Base-by-base conservation (phyloP, 257 asterid species). In the Nicotiana undulata region DNA sequence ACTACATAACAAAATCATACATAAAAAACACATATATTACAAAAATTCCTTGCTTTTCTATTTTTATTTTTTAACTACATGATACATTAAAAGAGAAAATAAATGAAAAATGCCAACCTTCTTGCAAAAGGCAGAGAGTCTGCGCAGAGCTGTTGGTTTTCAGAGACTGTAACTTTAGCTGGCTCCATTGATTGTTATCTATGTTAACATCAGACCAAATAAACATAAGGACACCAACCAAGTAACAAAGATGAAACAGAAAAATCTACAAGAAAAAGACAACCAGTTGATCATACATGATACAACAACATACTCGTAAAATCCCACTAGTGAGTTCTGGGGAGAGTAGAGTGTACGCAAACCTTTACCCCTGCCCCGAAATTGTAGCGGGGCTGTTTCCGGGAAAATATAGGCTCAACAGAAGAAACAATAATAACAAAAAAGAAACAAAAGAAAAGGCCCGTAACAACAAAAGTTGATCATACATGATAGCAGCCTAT, bases 91-190 rank as follows among this genome's bases (percentile, higher is more conserved):
- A 67, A 58, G 49, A 81, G 61, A 40, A 22, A 49, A 31, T 63
- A 9, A 8, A 75, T 17, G 28, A 31, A 15, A 24, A 77, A 17
- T 11, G 34, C 82, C 37, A 81, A 90, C 97, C 88, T 90, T 86
- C 93, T 86, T 40, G 94, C 94, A 53, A 86, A 89, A 49, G 87
- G 82, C 28, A 90, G 24, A 26, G 89, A 68, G 82, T 87, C 88
- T 24, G 87, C 79, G 58, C 37, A 80, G 53, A 78, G 40, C 67
- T 81, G 85, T 84, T 81, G 82, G 86, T 56, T 85, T 82, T 29
- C 40, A 87, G 20, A 24, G 88, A 78, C 80, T 82, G 86, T 29
- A 89, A 81, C 70, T 60, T 80, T 44, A 63, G 24, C 18, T 32
- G 28, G 40, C 86, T 65, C 82, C 89, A 79, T 82, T 58, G 16